Conservation (phyloP, 805 yeast genomes). For the Yueomyces sinensis region DNA sequence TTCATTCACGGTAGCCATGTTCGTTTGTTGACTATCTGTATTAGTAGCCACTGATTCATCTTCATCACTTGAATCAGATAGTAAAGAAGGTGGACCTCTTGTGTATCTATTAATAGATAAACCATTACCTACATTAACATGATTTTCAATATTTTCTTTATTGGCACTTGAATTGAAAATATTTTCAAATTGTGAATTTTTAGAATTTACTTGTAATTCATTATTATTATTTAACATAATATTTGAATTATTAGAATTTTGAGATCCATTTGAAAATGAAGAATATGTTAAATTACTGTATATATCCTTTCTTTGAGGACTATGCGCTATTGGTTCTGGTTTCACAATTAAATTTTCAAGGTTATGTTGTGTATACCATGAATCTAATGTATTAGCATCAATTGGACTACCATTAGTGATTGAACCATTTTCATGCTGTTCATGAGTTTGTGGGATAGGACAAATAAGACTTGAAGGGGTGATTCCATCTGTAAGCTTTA, state of each 20-base stretch:
- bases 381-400: not conserved
- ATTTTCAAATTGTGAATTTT: not conserved
- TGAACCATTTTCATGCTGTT: not conserved
- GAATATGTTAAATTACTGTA: not conserved
- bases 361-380: too few species aligned
- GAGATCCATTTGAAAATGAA: not conserved
- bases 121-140: conserved; percentile 24
- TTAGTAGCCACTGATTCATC: conserved; percentile 8
- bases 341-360: too few species aligned
- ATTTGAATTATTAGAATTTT: not conserved
- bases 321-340: not conserved
- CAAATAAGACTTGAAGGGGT: not conserved
- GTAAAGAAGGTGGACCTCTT: conserved; percentile 28
- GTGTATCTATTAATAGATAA: conserved; percentile 23
- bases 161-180: not conserved
- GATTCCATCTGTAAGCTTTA: not conserved
- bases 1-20: conserved; percentile 9
- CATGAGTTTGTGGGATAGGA: too few species aligned
- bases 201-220: not conserved
- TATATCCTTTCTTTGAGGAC: not conserved
- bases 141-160: conserved; percentile 4
- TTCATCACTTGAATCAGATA: conserved; percentile 22
- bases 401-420: not conserved
- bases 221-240: too few species aligned
- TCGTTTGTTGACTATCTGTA: conserved; percentile 3